Evolutionary conservation across 768 basidiomycete genomes (phyloP), one percentile per base, ranked within the genome.

Genomic region (Albatrellus ellisii): DNA sequence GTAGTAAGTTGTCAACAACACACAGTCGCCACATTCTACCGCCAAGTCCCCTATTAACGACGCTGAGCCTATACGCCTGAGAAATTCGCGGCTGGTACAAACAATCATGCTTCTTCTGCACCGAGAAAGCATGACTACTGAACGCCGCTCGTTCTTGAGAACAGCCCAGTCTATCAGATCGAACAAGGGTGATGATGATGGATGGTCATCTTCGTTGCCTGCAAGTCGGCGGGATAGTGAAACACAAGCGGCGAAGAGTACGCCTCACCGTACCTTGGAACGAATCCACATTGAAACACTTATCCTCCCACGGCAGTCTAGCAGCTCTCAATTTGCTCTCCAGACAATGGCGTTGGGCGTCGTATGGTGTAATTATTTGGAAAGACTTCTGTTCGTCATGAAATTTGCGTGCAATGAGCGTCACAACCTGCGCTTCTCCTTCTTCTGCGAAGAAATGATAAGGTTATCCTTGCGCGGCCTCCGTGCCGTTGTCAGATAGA

Each of bases 81-180:
- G 21, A 40, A 61, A 62, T 2, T 20, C 33, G 12, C 48, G 31
- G 43, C 47, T 59, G 15, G 52, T 52, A 24, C 52, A 47, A 25
- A 63, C 57, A 26, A 56, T 44, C 61, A 63, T 63, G 20, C 56
- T 50, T 20, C 45, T 43, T 41, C 59, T 57, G 50, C 56, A 58
- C 20, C 62, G 51, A 6, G 62, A 56, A 2, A 63, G 54, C 58
- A 63, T 60, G 31, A 63, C 62, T 38, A 63, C 63, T n/a, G 53
- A 48, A 8, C 62, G 53, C 9, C 55, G 50, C 8, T 42, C 12
- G 22, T 55, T 51, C n/a, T 28, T 34, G 14, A 63, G 47, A 48
- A 63, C n/a, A 63, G n/a, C 62, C 62, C 11, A 54, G 34, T 24
- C 48, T 47, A 9, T 47, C 49, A 6, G 62, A 52, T 6, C 62